Evolutionary conservation across 1,284 basidiomycete species (phyloP).

Genomic region (Irpex rosettiformis): DNA sequence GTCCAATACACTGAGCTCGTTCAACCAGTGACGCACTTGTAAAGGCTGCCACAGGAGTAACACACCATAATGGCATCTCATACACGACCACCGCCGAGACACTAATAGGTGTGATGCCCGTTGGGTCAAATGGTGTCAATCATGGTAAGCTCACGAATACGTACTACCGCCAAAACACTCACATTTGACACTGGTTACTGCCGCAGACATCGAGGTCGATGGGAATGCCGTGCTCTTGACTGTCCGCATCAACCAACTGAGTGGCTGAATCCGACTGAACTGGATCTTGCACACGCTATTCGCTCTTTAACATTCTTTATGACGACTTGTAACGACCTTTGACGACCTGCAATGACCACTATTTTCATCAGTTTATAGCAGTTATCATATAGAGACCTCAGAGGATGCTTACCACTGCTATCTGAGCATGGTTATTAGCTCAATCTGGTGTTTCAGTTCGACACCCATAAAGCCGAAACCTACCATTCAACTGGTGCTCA

Average conservation of each 20-base stretch:
- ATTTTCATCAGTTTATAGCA: not conserved
- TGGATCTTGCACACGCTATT: not conserved
- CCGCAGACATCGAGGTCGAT: slow-evolving; percentile 42
- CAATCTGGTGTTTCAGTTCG: too few relatives aligned
- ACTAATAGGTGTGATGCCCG: slow-evolving; percentile 47
- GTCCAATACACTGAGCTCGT: not conserved
- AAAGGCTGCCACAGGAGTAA: slow-evolving; percentile 39
- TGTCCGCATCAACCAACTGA: slow-evolving; percentile 36
- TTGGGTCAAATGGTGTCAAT: slow-evolving; percentile 47
- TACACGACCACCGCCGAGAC: slow-evolving; percentile 48
- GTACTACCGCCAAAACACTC: not conserved
- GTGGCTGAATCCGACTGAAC: too few relatives aligned
- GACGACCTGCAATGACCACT: not conserved
- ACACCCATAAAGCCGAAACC: too few relatives aligned
- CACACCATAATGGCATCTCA: slow-evolving; percentile 37
- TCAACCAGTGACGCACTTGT: slow-evolving; percentile 41
- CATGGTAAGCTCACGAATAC: slow-evolving; percentile 31
- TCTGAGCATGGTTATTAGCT: too few relatives aligned
- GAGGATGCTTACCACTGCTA: too few relatives aligned
- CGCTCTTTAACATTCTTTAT: not conserved
- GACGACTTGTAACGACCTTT: not conserved
- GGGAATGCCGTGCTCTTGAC: slow-evolving; percentile 44
- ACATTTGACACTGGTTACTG: not conserved
- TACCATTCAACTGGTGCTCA: too few relatives aligned
- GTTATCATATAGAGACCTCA: too few relatives aligned